A percentile compares a stretch with the other conserved stretches of the same genome.
These are phyloP conservation scores for Ulota crispa DNA, from an alignment of 225 moss, liverwort and hornwort species.

Conservation along the genomic window DNA sequence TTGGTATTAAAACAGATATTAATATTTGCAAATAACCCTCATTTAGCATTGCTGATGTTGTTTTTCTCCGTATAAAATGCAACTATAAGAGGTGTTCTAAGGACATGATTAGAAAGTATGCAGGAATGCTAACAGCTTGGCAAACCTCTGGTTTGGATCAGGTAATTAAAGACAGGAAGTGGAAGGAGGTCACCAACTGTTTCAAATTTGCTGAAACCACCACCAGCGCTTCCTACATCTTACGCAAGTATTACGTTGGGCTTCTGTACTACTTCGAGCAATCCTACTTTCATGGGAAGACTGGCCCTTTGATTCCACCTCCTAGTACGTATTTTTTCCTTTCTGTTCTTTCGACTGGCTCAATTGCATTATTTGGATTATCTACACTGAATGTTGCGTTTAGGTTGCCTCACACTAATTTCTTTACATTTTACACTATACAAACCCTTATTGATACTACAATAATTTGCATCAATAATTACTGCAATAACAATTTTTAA, in stretches of 20 bases:
- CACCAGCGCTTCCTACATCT: constrained; percentile 87
- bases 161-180: constrained; percentile 96
- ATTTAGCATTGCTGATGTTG: neutral
- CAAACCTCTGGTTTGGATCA: constrained; percentile 32
- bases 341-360: neutral
- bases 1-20: no score
- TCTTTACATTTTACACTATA: no score
- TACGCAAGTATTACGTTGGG: constrained; percentile 82
- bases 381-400: no score
- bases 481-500: no score
- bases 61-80: neutral
- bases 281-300: constrained; percentile 73
- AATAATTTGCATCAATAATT: no score
- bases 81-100: neutral
- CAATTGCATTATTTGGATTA: neutral
- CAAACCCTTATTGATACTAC: no score
- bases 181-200: constrained; percentile 84
- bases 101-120: neutral
- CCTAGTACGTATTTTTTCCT: constrained; percentile 56
- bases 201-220: constrained; percentile 72
- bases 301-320: constrained; percentile 66
- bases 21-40: no score
- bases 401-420: no score
- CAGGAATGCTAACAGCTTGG: constrained; percentile 12
- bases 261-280: constrained; percentile 87